phyloP scores from a whole-genome alignment of 208 protist genomes.

The Leishmania tropica region DNA sequence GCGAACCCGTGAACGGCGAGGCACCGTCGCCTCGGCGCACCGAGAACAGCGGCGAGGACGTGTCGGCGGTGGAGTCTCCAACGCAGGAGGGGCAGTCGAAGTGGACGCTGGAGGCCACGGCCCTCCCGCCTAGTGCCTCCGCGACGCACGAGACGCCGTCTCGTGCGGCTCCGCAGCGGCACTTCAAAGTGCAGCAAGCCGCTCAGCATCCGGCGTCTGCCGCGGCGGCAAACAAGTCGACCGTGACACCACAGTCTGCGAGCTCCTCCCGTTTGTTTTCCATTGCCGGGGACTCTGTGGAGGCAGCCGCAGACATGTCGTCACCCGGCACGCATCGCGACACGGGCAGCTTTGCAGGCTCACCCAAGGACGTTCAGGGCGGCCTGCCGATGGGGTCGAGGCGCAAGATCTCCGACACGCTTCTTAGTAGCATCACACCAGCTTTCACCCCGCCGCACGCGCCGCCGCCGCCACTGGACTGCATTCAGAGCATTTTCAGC shows the following conservation, averaged over 20 bases:
- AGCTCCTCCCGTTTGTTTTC: constrained; percentile 9
- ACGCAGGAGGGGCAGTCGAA: constrained; percentile 7
- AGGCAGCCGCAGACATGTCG: neutral
- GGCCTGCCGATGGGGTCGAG: no score
- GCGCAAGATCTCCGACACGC: neutral
- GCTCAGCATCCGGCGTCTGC: neutral
- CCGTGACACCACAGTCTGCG: neutral
- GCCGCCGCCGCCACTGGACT: neutral
- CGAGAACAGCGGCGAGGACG: no score
- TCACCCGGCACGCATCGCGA: neutral
- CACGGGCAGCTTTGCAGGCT: neutral
- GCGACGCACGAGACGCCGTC: neutral
- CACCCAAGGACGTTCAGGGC: neutral
- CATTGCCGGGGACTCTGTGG: neutral
- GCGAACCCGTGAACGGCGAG: neutral
- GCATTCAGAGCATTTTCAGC: neutral
- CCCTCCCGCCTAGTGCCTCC: neutral
- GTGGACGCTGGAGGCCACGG: constrained; percentile 4
- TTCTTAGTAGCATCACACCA: neutral
- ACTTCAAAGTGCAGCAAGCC: neutral
- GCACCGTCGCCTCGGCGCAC: neutral
- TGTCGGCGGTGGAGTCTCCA: neutral
- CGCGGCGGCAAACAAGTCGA: neutral
- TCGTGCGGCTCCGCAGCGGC: neutral
- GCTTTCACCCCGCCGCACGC: neutral